These are phyloP conservation scores for Cyclaneusma minus DNA, from an alignment of 2,329 filamentous ascomycete species.

Conservation along the genomic window DNA sequence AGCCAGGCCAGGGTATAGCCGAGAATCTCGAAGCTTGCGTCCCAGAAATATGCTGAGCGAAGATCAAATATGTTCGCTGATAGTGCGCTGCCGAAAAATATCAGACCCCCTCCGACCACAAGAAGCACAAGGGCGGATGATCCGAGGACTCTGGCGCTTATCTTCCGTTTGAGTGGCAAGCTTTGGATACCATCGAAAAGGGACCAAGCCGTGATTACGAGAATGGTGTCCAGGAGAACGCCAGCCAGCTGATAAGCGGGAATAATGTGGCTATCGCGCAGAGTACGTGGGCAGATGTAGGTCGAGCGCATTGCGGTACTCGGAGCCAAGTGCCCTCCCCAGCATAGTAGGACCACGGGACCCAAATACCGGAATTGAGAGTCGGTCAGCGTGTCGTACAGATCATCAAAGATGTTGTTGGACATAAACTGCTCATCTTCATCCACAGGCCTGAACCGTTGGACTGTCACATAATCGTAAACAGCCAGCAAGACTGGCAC, in stretches of 20 bases:
- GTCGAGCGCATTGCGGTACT: conserved; percentile 1
- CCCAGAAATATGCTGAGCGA: no score
- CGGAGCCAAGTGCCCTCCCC: conserved; percentile 2
- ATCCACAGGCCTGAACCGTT: conserved; percentile 1
- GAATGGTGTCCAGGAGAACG: conserved; percentile 2
- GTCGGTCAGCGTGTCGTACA: conserved; percentile 2
- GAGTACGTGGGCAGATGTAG: conserved; percentile 2
- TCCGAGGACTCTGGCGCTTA: no score
- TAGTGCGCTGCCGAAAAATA: no score
- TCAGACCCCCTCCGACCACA: no score
- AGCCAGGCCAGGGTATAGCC: no score
- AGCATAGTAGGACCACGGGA: conserved; percentile 3
- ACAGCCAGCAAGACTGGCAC: conserved; percentile 4
- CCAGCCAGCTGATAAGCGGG: conserved; percentile 3
- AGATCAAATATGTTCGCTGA: no score
- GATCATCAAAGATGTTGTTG: conserved; percentile 4
- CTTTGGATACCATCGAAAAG: conserved; percentile 2
- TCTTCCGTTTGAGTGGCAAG: no score
- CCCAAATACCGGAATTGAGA: conserved; percentile 5
- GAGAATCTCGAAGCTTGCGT: no score
- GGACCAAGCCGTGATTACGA: conserved; percentile 2
- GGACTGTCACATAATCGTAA: conserved; percentile 2
- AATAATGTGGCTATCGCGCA: conserved; percentile 1
- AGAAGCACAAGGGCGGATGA: no score
- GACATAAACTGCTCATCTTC: conserved; percentile 4